These are phyloP conservation scores for Isatis tinctoria DNA, from an alignment of 345 rosid genomes.

Conservation along the genomic window DNA sequence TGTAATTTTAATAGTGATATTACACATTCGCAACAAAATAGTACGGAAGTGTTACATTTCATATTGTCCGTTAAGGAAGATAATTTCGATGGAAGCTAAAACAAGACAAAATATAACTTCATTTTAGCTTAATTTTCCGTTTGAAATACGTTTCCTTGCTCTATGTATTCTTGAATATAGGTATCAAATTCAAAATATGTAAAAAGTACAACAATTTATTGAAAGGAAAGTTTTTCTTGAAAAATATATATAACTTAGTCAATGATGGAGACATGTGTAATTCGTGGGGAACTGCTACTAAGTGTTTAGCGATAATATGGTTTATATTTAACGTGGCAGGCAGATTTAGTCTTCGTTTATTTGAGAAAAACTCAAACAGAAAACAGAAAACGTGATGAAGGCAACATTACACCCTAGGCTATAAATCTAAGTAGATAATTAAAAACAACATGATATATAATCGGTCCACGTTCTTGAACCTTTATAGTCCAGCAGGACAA, in stretches of 20 bases:
- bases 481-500: conserved; percentile 20
- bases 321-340: conserved; percentile 31
- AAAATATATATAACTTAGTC: background rate
- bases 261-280: conserved; percentile 18
- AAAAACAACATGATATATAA: background rate
- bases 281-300: conserved; percentile 33
- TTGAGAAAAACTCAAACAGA: background rate
- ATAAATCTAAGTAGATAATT: background rate
- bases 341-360: conserved; percentile 14
- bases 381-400: conserved; percentile 33
- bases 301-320: conserved; percentile 14
- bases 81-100: background rate
- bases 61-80: background rate
- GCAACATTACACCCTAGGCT: conserved; percentile 20
- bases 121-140: background rate
- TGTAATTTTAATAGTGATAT: background rate
- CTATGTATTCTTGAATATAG: background rate
- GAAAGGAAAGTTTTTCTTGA: background rate
- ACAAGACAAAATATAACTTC: background rate
- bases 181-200: background rate
- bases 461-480: conserved; percentile 27
- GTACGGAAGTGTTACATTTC: background rate
- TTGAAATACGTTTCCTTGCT: background rate
- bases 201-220: background rate
- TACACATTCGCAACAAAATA: background rate